These are phyloP conservation scores for Citrus sp. DNA, from an alignment of 345 rosid genomes.

Conservation along the genomic window DNA sequence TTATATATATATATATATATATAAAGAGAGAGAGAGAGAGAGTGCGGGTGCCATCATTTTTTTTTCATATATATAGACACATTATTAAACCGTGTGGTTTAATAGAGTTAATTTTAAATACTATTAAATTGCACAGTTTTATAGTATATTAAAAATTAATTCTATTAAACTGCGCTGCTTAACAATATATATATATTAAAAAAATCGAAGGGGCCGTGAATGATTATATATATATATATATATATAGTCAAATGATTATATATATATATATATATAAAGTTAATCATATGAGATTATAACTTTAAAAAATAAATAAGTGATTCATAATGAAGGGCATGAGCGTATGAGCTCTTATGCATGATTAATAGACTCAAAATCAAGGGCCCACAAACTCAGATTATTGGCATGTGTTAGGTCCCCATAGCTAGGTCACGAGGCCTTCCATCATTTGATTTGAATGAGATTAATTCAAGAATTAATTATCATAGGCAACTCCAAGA, in stretches of 20 bases:
- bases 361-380: neutral
- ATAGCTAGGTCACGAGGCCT: neutral
- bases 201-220: too few species aligned
- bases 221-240: too few species aligned
- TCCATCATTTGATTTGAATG: constrained; percentile 12
- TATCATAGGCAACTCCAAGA: neutral
- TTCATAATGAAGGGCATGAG: constrained; percentile 17
- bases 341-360: constrained; percentile 8
- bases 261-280: neutral
- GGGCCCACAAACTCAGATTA: constrained; percentile 22
- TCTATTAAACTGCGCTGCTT: fast-evolving
- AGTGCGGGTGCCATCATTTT: too few species aligned
- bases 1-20: too few species aligned
- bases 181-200: neutral
- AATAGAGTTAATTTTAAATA: fast-evolving
- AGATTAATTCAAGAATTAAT: neutral
- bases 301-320: neutral
- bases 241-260: too few species aligned
- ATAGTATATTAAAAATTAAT: too few species aligned
- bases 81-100: fast-evolving
- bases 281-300: neutral
- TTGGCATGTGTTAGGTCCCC: constrained; percentile 18
- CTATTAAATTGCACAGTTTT: fast-evolving
- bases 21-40: too few species aligned
- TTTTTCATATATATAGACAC: fast-evolving